Conservation (phyloP, 306 rosid genomes). For the Medicago truncatula region DNA sequence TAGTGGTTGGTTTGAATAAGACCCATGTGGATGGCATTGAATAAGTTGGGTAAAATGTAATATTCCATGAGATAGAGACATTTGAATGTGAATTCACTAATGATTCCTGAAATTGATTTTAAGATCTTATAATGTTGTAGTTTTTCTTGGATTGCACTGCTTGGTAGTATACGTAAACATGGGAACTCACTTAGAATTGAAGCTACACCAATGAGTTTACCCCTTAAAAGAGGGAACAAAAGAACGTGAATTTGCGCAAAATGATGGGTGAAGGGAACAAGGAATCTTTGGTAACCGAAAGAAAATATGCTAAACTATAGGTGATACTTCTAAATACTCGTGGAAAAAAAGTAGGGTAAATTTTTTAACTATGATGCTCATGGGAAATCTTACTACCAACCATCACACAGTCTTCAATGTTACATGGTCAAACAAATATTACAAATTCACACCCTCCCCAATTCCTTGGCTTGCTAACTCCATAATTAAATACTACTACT, state of each 20-base stretch:
- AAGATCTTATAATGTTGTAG: conserved; percentile 15
- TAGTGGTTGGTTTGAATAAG: conserved; percentile 46
- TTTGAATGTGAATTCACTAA: conserved; percentile 32
- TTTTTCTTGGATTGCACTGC: conserved; percentile 26
- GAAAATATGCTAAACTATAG: conserved; percentile 50
- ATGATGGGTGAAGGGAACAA: conserved; percentile 63
- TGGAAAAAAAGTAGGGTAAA: conserved; percentile 40
- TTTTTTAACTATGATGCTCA: conserved; percentile 37
- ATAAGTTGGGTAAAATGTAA: conserved; percentile 44
- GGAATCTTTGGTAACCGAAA: conserved; percentile 67
- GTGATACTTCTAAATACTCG: conserved; percentile 45
- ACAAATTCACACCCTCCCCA: conserved; percentile 61
- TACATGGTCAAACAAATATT: conserved; percentile 57
- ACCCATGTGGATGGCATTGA: conserved; percentile 46
- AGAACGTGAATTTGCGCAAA: conserved; percentile 44
- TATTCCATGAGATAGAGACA: conserved; percentile 41
- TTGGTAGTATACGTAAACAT: conserved; percentile 37
- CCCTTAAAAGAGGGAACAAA: conserved; percentile 46
- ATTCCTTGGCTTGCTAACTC: conserved; percentile 63
- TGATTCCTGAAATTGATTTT: conserved; percentile 30
- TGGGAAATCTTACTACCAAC: conserved; percentile 37
- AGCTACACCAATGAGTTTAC: conserved; percentile 26
- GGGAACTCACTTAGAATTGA: conserved; percentile 35
- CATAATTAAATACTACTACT: conserved; percentile 35
- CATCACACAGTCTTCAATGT: conserved; percentile 63